Base-by-base conservation (phyloP, 441 rosid genomes). In the Capsella rubella region DNA sequence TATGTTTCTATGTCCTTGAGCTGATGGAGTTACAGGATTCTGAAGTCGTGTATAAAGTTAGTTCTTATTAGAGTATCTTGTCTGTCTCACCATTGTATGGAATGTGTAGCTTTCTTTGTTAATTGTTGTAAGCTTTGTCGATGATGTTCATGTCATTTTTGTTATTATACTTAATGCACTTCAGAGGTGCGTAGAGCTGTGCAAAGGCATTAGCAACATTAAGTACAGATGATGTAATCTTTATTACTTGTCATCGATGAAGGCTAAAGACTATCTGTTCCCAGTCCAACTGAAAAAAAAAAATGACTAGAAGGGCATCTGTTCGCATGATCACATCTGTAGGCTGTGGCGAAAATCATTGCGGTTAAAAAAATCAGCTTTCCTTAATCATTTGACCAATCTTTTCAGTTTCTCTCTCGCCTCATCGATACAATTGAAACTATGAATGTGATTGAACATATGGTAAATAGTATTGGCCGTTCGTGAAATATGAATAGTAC, bases 381-480 rank as follows among this genome's bases (percentile, higher is more conserved):
- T 9, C 35, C 32, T 50, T 12, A 39, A 13, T 25, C 47, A 3
- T 39, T 21, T 32, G 8, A n/a, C 7, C 32, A 21, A 45, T 31
- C 35, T 3, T 58, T 8, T 14, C n/a, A 4, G 50, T 14, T n/a
- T 28, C 39, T 45, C 52, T 62, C 14, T 43, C 14, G n/a, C 39
- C 4, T 46, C 4, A 3, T 64, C 1, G 5, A 45, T 10, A 15
- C 31, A 61, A 43, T 43, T 18, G 25, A 43, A 42, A 61, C 13
- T 3, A 1, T 34, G 18, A 32, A 49, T 34, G 56, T 16, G 43
- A 32, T 6, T 64, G 14, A 45, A n/a, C 28, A 45, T 5, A 21
- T 58, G 47, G 46, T 58, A 10, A 7, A 29, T 57, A 35, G 63
- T 57, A 29, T 18, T 57, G 63, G 9, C 45, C 9, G 46, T n/a